Conservation (phyloP, 2,329 filamentous ascomycete genomes). For the Arthrobotrys entomopaga region DNA sequence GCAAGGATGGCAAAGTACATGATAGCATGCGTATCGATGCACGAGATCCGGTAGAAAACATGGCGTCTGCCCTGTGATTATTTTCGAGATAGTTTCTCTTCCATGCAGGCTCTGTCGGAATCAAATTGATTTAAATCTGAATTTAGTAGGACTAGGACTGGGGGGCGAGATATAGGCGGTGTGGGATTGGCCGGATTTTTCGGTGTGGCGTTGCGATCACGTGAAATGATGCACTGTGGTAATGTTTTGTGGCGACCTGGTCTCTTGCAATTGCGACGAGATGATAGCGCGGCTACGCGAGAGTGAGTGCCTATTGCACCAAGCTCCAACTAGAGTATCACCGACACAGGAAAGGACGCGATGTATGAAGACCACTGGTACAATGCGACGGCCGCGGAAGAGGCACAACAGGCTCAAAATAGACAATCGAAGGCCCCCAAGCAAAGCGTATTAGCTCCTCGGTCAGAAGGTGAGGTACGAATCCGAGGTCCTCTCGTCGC, state of each 20-base stretch:
- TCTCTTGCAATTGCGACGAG: slow-evolving; percentile 6
- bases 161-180: slow-evolving; percentile 13
- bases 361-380: slow-evolving; percentile 60
- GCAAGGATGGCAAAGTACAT: slow-evolving; percentile 22
- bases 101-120: slow-evolving; percentile 3
- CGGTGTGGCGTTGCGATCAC: slow-evolving; percentile 32
- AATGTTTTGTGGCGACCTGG: slow-evolving; percentile 24
- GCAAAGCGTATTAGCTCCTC: slow-evolving; percentile 25
- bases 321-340: background rate
- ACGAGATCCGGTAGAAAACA: slow-evolving; percentile 40
- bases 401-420: slow-evolving; percentile 24
- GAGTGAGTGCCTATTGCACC: slow-evolving; percentile 2
- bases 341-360: background rate
- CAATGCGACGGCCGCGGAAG: slow-evolving; percentile 47
- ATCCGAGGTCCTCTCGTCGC: slow-evolving; percentile 31
- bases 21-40: slow-evolving; percentile 41
- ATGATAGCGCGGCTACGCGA: background rate
- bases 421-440: slow-evolving; percentile 23
- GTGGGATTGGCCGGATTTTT: slow-evolving; percentile 41
- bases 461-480: slow-evolving; percentile 52
- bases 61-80: slow-evolving; percentile 16
- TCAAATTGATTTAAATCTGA: slow-evolving; percentile 2
- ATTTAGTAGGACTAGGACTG: background rate
- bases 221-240: background rate
- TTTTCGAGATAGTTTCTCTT: slow-evolving; percentile 10